A percentile compares a stretch with the other conserved stretches of the same genome.
These are phyloP conservation scores for Talaromyces sp. DNA, from an alignment of 2,329 filamentous ascomycete species.

Conservation along the genomic window DNA sequence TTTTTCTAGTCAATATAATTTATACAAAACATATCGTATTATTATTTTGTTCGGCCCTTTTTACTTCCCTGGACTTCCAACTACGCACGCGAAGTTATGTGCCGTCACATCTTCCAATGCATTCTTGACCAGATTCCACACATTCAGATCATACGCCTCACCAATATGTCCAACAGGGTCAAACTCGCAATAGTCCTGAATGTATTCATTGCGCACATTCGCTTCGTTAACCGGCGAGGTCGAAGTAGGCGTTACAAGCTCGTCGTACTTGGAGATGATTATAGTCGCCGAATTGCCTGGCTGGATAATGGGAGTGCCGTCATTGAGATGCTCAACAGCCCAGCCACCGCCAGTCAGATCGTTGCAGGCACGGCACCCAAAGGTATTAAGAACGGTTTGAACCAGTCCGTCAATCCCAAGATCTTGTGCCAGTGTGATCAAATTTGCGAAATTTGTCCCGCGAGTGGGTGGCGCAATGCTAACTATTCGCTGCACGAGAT, in stretches of 20 bases:
- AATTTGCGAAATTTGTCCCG: slow-evolving; percentile 24
- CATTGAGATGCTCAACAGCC: slow-evolving; percentile 25
- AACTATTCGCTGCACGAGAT: slow-evolving; percentile 26
- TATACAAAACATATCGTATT: background rate
- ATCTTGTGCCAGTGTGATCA: slow-evolving; percentile 21
- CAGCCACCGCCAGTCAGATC: slow-evolving; percentile 24
- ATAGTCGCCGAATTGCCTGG: slow-evolving; percentile 27
- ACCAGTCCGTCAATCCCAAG: slow-evolving; percentile 14
- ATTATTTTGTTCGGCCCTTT: background rate
- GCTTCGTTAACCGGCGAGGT: slow-evolving; percentile 28
- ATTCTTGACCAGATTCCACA: slow-evolving; percentile 34
- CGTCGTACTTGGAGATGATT: slow-evolving; percentile 27
- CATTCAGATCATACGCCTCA: slow-evolving; percentile 33
- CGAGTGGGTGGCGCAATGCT: slow-evolving; percentile 32
- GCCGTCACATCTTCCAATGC: slow-evolving; percentile 21
- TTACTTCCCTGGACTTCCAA: slow-evolving; percentile 10
- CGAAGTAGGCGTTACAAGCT: slow-evolving; percentile 28
- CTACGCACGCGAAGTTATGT: slow-evolving; percentile 7
- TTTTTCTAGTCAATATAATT: background rate
- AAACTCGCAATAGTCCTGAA: slow-evolving; percentile 26
- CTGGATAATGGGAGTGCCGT: slow-evolving; percentile 29
- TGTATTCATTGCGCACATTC: slow-evolving; percentile 25
- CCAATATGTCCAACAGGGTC: slow-evolving; percentile 34
- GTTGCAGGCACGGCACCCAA: slow-evolving; percentile 29
- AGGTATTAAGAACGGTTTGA: slow-evolving; percentile 14